Percentiles rank a stretch among this genome's conserved stretches.
Evolutionary conservation across 2,329 filamentous ascomycete genomes (phyloP).

Genomic region (Botrytis aclada): DNA sequence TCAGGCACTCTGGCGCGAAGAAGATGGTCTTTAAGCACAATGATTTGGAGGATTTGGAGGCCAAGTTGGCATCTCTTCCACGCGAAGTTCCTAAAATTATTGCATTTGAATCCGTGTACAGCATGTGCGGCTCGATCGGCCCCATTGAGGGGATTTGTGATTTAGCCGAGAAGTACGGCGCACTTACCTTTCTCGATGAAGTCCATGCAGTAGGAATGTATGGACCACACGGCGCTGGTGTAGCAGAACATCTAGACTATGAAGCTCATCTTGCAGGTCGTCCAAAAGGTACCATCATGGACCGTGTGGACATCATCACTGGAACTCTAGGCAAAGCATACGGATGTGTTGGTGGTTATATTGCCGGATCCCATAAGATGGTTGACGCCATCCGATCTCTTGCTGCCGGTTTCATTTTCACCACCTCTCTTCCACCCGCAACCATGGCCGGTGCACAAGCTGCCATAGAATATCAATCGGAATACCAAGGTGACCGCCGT

Average conservation of each 20-base stretch:
- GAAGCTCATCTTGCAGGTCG: conserved; percentile 75
- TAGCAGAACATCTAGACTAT: conserved; percentile 95
- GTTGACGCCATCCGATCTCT: conserved; percentile 93
- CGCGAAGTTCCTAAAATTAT: conserved; percentile 92
- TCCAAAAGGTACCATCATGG: conserved; percentile 82
- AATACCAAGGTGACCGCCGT: conserved; percentile 78
- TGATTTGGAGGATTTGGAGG: conserved; percentile 87
- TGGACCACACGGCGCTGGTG: conserved; percentile 89
- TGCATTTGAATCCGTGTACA: conserved; percentile 97
- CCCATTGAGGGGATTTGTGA: conserved; percentile 96
- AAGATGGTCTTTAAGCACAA: conserved; percentile 99
- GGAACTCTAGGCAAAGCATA: conserved; percentile 97
- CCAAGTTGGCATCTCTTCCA: conserved; percentile 84
- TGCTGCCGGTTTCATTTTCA: conserved; percentile 98
- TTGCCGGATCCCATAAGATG: conserved; percentile 81
- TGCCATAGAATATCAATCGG: conserved; percentile 91
- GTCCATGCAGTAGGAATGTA: conserved; percentile 99
- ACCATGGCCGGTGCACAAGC: conserved; percentile 93
- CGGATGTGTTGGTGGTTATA: conserved; percentile 96
- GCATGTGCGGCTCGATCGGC: conserved; percentile 97
- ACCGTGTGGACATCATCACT: conserved; percentile 96
- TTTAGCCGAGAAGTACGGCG: conserved; percentile 94
- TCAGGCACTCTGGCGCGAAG: conserved; percentile 92
- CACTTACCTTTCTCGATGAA: conserved; percentile 96
- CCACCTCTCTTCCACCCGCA: conserved; percentile 89